Percentiles rank a stretch among this genome's conserved stretches.
Conservation (phyloP, 192 early-diverging fungal genomes). For the Coemansia sp. region DNA sequence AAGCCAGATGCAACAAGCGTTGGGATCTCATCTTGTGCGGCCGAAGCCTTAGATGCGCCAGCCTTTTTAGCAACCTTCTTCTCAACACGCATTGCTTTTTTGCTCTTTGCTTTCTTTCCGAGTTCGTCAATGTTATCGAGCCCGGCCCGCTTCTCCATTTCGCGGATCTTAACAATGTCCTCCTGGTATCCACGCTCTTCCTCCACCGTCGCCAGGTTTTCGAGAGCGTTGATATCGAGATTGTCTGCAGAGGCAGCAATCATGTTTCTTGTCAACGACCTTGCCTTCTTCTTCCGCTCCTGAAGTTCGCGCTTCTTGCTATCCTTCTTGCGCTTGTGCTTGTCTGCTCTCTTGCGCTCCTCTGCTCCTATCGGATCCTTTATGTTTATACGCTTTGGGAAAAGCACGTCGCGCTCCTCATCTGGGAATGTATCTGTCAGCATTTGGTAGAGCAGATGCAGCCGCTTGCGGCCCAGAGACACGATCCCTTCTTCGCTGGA, state of each 20-base stretch:
- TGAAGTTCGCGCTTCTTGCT: conserved; percentile 33
- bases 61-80: conserved; percentile 22
- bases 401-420: conserved; percentile 37
- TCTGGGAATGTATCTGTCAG: conserved; percentile 49
- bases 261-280: conserved; percentile 10
- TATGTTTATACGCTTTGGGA: conserved; percentile 22
- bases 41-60: background rate
- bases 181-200: conserved; percentile 36
- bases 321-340: conserved; percentile 44
- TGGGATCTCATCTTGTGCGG: conserved; percentile 14
- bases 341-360: conserved; percentile 43
- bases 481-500: conserved; percentile 25
- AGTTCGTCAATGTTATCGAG: conserved; percentile 12
- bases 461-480: conserved; percentile 38
- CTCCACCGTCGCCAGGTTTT: conserved; percentile 29
- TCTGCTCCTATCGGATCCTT: conserved; percentile 35
- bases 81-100: conserved; percentile 34
- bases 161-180: conserved; percentile 42
- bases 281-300: conserved; percentile 28
- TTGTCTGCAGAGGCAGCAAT: conserved; percentile 12
- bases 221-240: conserved; percentile 48
- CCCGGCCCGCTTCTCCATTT: conserved; percentile 38
- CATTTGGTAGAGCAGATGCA: conserved; percentile 46
- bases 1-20: conserved; percentile 16
- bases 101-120: conserved; percentile 13